phyloP scores from a whole-genome alignment of 805 yeast species.

The Candida alai region DNA sequence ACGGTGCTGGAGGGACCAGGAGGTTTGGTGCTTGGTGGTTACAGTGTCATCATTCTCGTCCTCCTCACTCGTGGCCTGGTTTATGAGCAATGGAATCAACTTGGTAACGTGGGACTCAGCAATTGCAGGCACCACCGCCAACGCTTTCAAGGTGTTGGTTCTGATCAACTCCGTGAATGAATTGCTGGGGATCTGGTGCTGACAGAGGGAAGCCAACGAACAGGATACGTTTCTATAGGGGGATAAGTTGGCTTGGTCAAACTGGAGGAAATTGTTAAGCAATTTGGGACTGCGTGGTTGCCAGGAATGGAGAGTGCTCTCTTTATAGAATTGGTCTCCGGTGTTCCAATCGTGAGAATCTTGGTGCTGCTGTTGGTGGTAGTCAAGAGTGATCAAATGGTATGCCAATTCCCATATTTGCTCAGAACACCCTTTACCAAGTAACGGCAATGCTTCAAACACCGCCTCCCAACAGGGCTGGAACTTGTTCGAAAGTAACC shows the following conservation, averaged over 20 bases:
- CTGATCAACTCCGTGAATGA: slow-evolving; percentile 46
- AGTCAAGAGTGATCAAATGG: slow-evolving; percentile 25
- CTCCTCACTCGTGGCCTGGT: slow-evolving; percentile 21
- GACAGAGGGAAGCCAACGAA: slow-evolving; percentile 37
- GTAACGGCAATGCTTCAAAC: slow-evolving; percentile 50
- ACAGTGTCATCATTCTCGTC: slow-evolving; percentile 28
- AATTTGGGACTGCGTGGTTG: slow-evolving; percentile 45
- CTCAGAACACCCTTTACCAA: slow-evolving; percentile 28
- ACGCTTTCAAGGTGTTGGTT: slow-evolving; percentile 52
- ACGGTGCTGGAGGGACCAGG: slow-evolving; percentile 51
- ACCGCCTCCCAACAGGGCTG: slow-evolving; percentile 86
- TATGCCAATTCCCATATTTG: slow-evolving; percentile 55
- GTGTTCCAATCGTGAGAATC: no score
- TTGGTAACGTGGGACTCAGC: slow-evolving; percentile 62
- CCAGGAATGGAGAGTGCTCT: slow-evolving; percentile 28
- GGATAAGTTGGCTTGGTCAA: slow-evolving; percentile 17
- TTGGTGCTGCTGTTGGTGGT: no score
- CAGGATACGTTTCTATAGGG: slow-evolving; percentile 29
- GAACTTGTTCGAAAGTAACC: slow-evolving; percentile 68
- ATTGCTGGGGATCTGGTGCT: slow-evolving; percentile 31
- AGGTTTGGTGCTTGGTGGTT: slow-evolving; percentile 12
- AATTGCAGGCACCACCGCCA: slow-evolving; percentile 55
- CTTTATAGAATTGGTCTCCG: slow-evolving; percentile 9
- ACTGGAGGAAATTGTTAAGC: slow-evolving; percentile 32
- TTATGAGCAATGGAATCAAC: slow-evolving; percentile 56